Conservation (phyloP, 1,139 yeast genomes). For the Trichomonascaceae sp. region DNA sequence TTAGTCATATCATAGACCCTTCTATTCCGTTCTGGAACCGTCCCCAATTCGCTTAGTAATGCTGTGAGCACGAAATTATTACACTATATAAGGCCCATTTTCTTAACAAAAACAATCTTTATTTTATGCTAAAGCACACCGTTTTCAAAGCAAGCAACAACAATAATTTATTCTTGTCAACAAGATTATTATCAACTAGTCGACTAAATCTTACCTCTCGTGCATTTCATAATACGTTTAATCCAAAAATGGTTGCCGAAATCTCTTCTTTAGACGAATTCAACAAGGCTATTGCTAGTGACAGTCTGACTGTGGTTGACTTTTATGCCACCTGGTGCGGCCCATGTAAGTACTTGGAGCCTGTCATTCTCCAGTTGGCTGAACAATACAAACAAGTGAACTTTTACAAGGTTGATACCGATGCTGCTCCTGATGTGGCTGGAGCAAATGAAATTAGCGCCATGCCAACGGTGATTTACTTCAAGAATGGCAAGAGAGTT, state of each 20-base stretch:
- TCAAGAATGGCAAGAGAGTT: constrained; percentile 67
- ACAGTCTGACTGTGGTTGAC: constrained; percentile 59
- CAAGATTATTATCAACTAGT: neutral
- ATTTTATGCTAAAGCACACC: neutral
- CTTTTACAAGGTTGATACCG: constrained; percentile 84
- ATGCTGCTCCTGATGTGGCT: constrained; percentile 68
- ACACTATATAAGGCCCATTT: neutral
- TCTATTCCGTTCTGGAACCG: neutral
- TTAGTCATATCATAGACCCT: neutral
- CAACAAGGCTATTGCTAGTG: constrained; percentile 19
- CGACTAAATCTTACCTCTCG: neutral
- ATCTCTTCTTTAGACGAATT: constrained; percentile 20
- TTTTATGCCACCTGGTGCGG: constrained; percentile 97
- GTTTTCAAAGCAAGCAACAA: neutral
- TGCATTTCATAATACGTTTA: constrained; percentile 9
- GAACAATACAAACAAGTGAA: constrained; percentile 50
- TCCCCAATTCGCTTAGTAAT: neutral
- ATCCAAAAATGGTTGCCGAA: constrained; percentile 19
- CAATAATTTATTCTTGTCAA: neutral
- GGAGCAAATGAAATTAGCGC: constrained; percentile 67
- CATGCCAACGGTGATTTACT: constrained; percentile 84
- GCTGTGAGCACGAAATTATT: neutral
- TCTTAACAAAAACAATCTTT: neutral
- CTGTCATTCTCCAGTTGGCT: constrained; percentile 73
- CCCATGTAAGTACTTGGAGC: constrained; percentile 94